These are phyloP conservation scores for Fusarium siculi DNA, from an alignment of 2,329 filamentous ascomycete genomes.

Conservation along the genomic window DNA sequence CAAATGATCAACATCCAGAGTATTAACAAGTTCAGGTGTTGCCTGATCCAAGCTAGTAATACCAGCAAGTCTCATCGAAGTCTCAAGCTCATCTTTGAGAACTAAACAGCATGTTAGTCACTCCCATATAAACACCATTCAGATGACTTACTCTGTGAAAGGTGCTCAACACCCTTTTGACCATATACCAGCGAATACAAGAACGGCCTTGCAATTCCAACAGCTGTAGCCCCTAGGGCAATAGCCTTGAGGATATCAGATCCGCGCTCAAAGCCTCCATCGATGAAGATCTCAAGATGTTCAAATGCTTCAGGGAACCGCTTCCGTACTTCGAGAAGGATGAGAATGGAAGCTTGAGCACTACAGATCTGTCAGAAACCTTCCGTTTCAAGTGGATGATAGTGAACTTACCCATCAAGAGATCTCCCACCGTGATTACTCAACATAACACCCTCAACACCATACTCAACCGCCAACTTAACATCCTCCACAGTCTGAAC, in stretches of 20 bases:
- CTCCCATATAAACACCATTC: fast-evolving
- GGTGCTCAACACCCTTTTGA: conserved; percentile 63
- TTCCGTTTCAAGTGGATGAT: fast-evolving
- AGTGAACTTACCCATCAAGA: conserved; percentile 55
- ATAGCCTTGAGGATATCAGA: conserved; percentile 66
- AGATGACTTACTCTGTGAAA: conserved; percentile 62
- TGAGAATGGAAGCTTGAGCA: conserved; percentile 59
- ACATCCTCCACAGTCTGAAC: conserved; percentile 68
- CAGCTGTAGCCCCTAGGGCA: conserved; percentile 63
- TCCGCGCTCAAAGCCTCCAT: conserved; percentile 64
- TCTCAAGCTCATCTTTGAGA: conserved; percentile 47
- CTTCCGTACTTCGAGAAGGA: conserved; percentile 62
- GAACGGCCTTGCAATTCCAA: conserved; percentile 63
- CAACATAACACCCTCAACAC: conserved; percentile 64
- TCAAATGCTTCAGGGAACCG: conserved; percentile 60
- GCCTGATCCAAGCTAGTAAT: conserved; percentile 45
- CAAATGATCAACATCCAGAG: conserved; percentile 46
- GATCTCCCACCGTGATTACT: conserved; percentile 69
- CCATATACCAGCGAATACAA: conserved; percentile 65
- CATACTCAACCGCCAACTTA: conserved; percentile 58
- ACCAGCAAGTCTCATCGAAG: conserved; percentile 45
- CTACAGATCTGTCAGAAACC: conserved; percentile 8
- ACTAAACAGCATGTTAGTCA: conserved; percentile 21
- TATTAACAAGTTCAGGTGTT: conserved; percentile 45
- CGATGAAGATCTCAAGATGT: conserved; percentile 62